Evolutionary conservation across 2,329 filamentous ascomycete genomes (phyloP).

Genomic region (Hortaea werneckii): DNA sequence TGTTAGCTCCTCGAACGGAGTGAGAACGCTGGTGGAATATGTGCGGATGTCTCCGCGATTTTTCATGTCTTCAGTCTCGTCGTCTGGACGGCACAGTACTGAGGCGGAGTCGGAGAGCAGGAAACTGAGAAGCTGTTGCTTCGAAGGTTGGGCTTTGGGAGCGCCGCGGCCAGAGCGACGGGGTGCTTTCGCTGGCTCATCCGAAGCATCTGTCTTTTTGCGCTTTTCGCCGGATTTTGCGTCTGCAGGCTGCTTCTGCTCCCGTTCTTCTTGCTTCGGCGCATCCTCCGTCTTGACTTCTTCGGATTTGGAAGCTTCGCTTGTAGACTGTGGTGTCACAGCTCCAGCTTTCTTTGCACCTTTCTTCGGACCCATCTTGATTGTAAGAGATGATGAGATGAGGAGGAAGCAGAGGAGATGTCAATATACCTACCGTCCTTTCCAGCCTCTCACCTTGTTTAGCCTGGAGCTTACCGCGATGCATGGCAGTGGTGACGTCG

Average conservation of each 20-base stretch:
- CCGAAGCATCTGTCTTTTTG: slow-evolving; percentile 7
- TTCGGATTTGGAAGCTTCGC: background rate
- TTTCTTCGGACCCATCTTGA: slow-evolving; percentile 11
- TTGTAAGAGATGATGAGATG: background rate
- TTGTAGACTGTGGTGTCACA: background rate
- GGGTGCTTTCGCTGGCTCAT: slow-evolving; percentile 16
- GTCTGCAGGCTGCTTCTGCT: background rate
- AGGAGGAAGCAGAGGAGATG: background rate
- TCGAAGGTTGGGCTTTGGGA: slow-evolving; percentile 12
- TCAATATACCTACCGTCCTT: background rate
- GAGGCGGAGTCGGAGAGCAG: slow-evolving; percentile 22
- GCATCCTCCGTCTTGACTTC: slow-evolving; percentile 2
- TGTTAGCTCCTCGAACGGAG: slow-evolving; percentile 36
- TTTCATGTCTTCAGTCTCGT: slow-evolving; percentile 24
- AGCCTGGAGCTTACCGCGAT: background rate
- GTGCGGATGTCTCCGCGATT: slow-evolving; percentile 19
- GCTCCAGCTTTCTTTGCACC: background rate
- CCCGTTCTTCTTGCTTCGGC: background rate
- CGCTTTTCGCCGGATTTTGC: slow-evolving; percentile 3
- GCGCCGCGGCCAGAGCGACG: slow-evolving; percentile 20
- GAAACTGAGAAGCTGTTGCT: slow-evolving; percentile 24
- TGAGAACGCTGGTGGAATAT: slow-evolving; percentile 25
- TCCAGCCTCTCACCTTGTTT: background rate
- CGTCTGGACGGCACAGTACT: slow-evolving; percentile 24
- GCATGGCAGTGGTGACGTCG: slow-evolving; percentile 3